Percentiles rank a stretch among this genome's conserved stretches.
Evolutionary conservation across 306 rosid species (phyloP).

Genomic region (Cicer cuneatum): DNA sequence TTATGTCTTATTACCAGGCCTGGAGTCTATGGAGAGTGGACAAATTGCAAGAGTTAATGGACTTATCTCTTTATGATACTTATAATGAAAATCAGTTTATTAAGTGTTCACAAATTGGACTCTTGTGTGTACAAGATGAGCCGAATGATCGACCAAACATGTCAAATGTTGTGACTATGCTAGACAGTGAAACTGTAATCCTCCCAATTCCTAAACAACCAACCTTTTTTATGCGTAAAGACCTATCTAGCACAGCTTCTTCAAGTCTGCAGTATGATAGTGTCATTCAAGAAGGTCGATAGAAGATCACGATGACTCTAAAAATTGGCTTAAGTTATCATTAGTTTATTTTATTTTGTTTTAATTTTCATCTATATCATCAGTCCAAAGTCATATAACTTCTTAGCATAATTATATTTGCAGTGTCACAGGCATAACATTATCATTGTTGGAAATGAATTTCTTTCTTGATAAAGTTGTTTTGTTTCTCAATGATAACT

Average conservation of each 20-base stretch:
- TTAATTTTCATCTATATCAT: neutral
- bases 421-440: neutral
- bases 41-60: too few species aligned
- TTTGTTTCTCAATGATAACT: too few species aligned
- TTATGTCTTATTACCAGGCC: too few species aligned
- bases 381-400: neutral
- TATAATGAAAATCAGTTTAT: too few species aligned
- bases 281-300: constrained; percentile 45
- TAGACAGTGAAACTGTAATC: constrained; percentile 46
- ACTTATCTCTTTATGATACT: too few species aligned
- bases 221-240: constrained; percentile 23
- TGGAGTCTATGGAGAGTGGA: too few species aligned
- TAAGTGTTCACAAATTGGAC: constrained; percentile 46
- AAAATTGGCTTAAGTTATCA: neutral
- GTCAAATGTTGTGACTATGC: constrained; percentile 51
- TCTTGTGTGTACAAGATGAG: constrained; percentile 63
- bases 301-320: neutral
- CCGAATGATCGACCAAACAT: constrained; percentile 59
- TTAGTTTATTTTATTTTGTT: neutral
- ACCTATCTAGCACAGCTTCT: constrained; percentile 41
- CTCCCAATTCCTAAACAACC: constrained; percentile 45
- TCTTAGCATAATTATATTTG: neutral
- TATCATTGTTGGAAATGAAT: neutral
- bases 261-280: constrained; percentile 37
- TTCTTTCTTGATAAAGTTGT: neutral